Percentiles rank a stretch among this genome's conserved stretches.
Conservation (phyloP, 1,284 basidiomycete genomes). For the Microbotryum scabiosae region DNA sequence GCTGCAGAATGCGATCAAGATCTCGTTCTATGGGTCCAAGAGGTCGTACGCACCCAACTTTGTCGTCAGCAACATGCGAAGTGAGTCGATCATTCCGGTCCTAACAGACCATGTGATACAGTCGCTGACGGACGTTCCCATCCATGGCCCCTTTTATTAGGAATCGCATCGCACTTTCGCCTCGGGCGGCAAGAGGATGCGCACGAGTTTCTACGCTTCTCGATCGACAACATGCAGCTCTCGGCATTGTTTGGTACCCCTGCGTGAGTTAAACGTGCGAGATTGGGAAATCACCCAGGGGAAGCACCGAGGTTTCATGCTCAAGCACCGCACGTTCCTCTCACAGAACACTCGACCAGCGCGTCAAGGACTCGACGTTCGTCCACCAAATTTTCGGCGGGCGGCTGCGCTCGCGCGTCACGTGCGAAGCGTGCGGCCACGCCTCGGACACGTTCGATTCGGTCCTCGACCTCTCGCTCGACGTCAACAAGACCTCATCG, state of each 20-base stretch:
- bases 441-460: slow-evolving; percentile 96
- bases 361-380: slow-evolving; percentile 80
- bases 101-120: not conserved
- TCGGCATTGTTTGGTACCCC: slow-evolving; percentile 16
- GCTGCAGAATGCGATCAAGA: slow-evolving; percentile 51
- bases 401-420: slow-evolving; percentile 80
- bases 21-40: slow-evolving; percentile 38
- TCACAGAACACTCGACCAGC: slow-evolving; percentile 26
- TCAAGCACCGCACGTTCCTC: not conserved
- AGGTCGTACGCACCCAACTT: slow-evolving; percentile 17
- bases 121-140: not conserved
- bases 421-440: slow-evolving; percentile 72
- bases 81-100: slow-evolving; percentile 21
- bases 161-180: slow-evolving; percentile 83
- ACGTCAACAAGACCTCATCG: slow-evolving; percentile 56
- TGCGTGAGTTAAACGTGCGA: not conserved
- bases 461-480: slow-evolving; percentile 85
- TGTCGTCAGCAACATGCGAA: slow-evolving; percentile 27
- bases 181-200: slow-evolving; percentile 93
- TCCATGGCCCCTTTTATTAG: slow-evolving; percentile 43
- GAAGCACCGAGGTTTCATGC: not conserved
- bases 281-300: slow-evolving; percentile 2
- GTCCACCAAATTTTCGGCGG: slow-evolving; percentile 93
- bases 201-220: slow-evolving; percentile 94
- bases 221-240: slow-evolving; percentile 57